Conservation (phyloP, 2,329 filamentous ascomycete genomes). For the Ceratocystis ficicola region DNA sequence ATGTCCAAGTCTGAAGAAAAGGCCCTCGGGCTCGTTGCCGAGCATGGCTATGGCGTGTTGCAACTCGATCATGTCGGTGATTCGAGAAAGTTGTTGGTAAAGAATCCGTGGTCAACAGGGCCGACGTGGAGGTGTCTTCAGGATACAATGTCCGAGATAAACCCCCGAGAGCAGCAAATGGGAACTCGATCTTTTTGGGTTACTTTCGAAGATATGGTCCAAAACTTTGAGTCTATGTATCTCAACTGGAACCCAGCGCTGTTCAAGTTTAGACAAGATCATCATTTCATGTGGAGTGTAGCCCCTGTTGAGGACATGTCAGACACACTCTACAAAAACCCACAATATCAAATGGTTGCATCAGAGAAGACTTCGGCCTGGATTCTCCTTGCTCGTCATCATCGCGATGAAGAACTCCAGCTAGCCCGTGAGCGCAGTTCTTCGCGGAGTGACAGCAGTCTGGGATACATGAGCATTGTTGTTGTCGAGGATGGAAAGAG, state of each 20-base stretch:
- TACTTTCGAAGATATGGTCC: conserved; percentile 69
- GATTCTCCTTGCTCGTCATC: conserved; percentile 79
- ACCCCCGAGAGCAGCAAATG: conserved; percentile 38
- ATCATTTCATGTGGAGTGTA: conserved; percentile 76
- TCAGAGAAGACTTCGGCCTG: conserved; percentile 53
- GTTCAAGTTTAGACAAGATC: conserved; percentile 70
- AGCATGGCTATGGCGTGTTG: conserved; percentile 89
- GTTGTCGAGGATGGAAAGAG: conserved; percentile 61
- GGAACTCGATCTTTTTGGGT: conserved; percentile 65
- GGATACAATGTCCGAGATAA: conserved; percentile 7
- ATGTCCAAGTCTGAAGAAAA: conserved; percentile 66
- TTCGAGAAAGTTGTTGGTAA: conserved; percentile 63
- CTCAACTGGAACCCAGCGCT: conserved; percentile 91
- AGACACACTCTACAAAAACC: conserved; percentile 50
- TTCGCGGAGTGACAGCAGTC: conserved; percentile 30
- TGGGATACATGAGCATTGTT: conserved; percentile 80
- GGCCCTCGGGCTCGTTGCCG: conserved; percentile 67
- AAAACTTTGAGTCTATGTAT: conserved; percentile 92
- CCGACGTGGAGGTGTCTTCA: conserved; percentile 19
- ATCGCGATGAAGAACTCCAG: conserved; percentile 54
- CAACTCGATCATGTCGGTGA: conserved; percentile 54
- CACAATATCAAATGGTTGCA: conserved; percentile 59
- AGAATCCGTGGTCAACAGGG: conserved; percentile 91
- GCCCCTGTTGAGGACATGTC: conserved; percentile 38
- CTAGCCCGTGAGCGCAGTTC: conserved; percentile 29